These are phyloP conservation scores for Crucibulum cyathiforme DNA, from an alignment of 1,284 basidiomycete genomes.

Conservation along the genomic window DNA sequence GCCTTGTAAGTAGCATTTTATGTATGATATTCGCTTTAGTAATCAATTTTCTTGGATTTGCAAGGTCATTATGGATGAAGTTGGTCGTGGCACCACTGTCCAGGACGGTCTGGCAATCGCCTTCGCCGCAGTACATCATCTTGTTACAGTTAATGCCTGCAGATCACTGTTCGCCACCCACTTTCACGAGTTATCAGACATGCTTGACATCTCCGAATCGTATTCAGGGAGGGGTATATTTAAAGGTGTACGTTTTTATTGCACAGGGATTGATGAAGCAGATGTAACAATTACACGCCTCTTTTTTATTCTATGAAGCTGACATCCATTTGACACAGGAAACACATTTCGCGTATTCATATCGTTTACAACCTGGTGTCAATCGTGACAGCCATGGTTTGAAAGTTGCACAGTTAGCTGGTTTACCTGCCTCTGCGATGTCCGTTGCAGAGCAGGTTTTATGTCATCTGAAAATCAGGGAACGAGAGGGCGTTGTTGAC, in stretches of 20 bases:
- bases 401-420: constrained; percentile 88
- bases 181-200: constrained; percentile 91
- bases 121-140: constrained; percentile 87
- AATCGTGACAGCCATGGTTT: constrained; percentile 94
- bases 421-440: constrained; percentile 76
- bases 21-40: background rate
- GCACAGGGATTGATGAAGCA: constrained; percentile 84
- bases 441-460: constrained; percentile 62
- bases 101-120: constrained; percentile 93
- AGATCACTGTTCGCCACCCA: constrained; percentile 95
- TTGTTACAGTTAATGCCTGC: constrained; percentile 77
- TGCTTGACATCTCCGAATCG: constrained; percentile 67
- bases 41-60: background rate
- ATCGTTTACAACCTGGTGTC: constrained; percentile 81
- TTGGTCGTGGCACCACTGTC: constrained; percentile 93
- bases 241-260: constrained; percentile 79
- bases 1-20: constrained; percentile 62
- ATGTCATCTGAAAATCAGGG: constrained; percentile 39
- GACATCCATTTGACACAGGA: constrained; percentile 48
- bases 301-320: background rate
- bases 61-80: constrained; percentile 95
- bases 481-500: background rate
- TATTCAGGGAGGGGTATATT: constrained; percentile 53
- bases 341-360: constrained; percentile 82
- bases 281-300: constrained; percentile 52